Evolutionary conservation across 1,139 yeast species (phyloP), one percentile per base, ranked within the genome.

Genomic region (Saccharomyces hybrid): DNA sequence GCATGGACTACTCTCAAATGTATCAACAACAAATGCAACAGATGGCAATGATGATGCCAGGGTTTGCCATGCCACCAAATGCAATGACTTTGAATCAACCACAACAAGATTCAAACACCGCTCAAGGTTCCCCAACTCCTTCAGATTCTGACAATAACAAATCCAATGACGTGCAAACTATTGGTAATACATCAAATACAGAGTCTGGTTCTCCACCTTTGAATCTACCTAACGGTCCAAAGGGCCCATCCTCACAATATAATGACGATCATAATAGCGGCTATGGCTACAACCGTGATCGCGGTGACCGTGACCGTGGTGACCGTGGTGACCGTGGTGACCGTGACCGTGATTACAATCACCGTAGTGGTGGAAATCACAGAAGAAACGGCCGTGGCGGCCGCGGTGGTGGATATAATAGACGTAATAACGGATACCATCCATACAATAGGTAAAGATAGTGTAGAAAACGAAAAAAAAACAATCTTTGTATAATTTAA

Each of bases 1-100:
- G 74, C 53, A 65, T 70, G 51, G 73, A 70, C 56, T 68, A 68
- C 49, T 58, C 69, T 4, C 74, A 70, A 58, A 64, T 71, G 67
- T 71, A 70, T 51, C 74, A 71, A 53, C 75, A 76, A 61, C 80
- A 75, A 60, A 73, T 75, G 68, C 81, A 77, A 53, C 79, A 74
- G 57, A 71, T 72, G 74, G 72, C 73, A 56, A 69, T 79, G 79
- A 54, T 79, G 75, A 54, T 80, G 80, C 82, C 82, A 16, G 75
- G 78, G 60, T 85, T 81, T 65, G 81, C 76, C 63, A 81, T 77
- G 67, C 72, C 70, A 49, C 71, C 66, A 14, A 64, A 58, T 62
- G 66, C 65, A 60, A 57, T 47, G 12, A 19, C 31, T 7, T 47
- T 47, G 50, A 48, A 48, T 19, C 50, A 26, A 19, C 51, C 34